A percentile compares a stretch with the other conserved stretches of the same genome.
Conservation (phyloP, 176 grass and related monocot genomes). For the Oryza coarctata region DNA sequence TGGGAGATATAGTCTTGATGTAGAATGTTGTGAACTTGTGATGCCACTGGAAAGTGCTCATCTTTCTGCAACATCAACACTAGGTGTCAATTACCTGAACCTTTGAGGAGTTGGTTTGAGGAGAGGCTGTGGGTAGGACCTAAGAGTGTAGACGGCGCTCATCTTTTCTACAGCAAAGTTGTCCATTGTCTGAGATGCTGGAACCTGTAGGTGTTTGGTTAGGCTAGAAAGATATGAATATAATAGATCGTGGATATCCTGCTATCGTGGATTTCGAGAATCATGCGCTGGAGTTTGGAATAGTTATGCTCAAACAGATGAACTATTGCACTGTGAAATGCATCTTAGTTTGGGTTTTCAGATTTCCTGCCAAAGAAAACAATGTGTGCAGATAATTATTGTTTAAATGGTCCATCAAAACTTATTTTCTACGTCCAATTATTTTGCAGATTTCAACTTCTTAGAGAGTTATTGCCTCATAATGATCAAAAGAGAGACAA, state of each 20-base stretch:
- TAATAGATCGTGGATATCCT: not conserved
- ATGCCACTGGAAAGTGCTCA: not conserved
- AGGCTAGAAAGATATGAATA: not conserved
- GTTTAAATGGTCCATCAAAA: not conserved
- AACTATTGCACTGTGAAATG: not conserved
- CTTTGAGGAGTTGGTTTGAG: not conserved
- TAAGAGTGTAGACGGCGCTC: not conserved
- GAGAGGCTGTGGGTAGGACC: not conserved
- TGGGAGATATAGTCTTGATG: not conserved
- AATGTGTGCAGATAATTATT: not conserved
- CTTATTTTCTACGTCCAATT: slow-evolving; percentile 4
- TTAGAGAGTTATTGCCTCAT: slow-evolving; percentile 86
- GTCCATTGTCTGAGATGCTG: not conserved
- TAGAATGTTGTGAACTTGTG: not conserved
- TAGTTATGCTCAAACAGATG: not conserved
- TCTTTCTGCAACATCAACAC: not conserved
- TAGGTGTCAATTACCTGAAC: not conserved
- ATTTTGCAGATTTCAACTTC: slow-evolving; percentile 84
- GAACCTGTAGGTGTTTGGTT: not conserved
- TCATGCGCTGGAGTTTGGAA: not conserved
- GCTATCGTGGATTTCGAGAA: not conserved
- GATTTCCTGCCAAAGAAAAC: not conserved
- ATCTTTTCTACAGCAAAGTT: not conserved
- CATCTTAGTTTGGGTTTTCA: not conserved
- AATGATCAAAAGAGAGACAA: slow-evolving; percentile 99